Base-by-base conservation (phyloP, 192 early-diverging fungal genomes). In the Paraglomus occultum region DNA sequence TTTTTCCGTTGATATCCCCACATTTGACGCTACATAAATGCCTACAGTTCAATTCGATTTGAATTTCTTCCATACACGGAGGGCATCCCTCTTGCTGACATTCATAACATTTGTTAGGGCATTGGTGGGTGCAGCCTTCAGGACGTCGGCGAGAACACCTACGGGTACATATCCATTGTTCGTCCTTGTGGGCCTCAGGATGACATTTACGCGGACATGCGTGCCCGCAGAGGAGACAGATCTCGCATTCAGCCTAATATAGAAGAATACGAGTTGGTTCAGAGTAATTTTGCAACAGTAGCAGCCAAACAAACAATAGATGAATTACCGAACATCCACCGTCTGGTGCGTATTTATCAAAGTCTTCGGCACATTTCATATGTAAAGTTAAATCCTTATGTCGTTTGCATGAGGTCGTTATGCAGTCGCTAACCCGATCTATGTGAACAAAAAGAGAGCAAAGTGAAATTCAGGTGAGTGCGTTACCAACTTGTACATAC, bases 341-440 rank as follows among this genome's bases (percentile, higher is more conserved):
- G 38, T 57, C 54, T 17, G 54, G 54, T 10, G 20, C 11, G 38
- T 57, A 57, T 4, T 57, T 1, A 57, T 57, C 54, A 57, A 57
- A 57, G 2, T 57, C 54, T 11, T 11, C 17, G 11, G 11, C 15
- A 10, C 11, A 20, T 57, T 20, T 57, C 11, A 57, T 57, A 23
- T 57, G 3, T 1, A 31, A 10, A 57, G 0, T 22, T 31, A 23
- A 17, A 23, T 57, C 9, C 6, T 17, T 17, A 57, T 57, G 54
- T 11, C 54, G 54, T 22, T 57, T 11, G 20, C 54, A 57, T 18
- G 20, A 23, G 38, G 20, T 57, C 15, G 0, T 18, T 18, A 57
- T 11, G 4, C 15, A 17, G 6, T 57, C 54, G 38, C 54, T 31
- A 57, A 11, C 17, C 17, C 38, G 11, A 10, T 31, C 54, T 57